Evolutionary conservation across 108 stramenopile species (phyloP).

Genomic region (Fragilariopsis cylindrus): DNA sequence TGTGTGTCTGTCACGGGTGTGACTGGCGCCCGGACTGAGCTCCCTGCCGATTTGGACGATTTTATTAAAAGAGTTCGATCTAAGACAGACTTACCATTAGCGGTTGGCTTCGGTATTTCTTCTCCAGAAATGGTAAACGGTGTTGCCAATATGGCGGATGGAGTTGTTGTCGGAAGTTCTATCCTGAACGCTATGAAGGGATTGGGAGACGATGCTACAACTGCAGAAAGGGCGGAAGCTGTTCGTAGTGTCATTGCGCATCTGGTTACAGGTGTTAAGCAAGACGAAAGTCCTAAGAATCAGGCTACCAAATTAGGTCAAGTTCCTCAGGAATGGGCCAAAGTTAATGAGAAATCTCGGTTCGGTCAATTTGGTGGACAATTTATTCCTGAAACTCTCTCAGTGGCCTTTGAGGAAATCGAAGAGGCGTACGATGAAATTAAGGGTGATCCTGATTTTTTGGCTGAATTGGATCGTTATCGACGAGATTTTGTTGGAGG

Average conservation of each 20-base stretch:
- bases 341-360: conserved; percentile 46
- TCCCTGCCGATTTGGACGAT: conserved; percentile 87
- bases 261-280: conserved; percentile 65
- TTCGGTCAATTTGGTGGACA: conserved; percentile 97
- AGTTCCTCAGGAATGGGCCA: conserved; percentile 50
- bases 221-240: conserved; percentile 77
- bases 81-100: conserved; percentile 90
- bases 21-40: conserved; percentile 83
- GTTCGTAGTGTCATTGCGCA: conserved; percentile 73
- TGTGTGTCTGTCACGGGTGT: conserved; percentile 98
- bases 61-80: conserved; percentile 89
- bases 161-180: conserved; percentile 96
- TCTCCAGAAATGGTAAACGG: conserved; percentile 87
- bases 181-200: conserved; percentile 92
- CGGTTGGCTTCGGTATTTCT: conserved; percentile 97
- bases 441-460: conserved; percentile 89
- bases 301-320: conserved; percentile 81
- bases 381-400: conserved; percentile 97
- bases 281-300: conserved; percentile 53
- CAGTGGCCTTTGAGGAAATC: conserved; percentile 94
- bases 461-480: conserved; percentile 90
- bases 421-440: conserved; percentile 85
- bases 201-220: conserved; percentile 63
- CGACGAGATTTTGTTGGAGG: conserved; percentile 92
- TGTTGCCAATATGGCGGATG: conserved; percentile 92